Conservation (phyloP, 331 rosid species). For the Pyracantha coccinea region DNA sequence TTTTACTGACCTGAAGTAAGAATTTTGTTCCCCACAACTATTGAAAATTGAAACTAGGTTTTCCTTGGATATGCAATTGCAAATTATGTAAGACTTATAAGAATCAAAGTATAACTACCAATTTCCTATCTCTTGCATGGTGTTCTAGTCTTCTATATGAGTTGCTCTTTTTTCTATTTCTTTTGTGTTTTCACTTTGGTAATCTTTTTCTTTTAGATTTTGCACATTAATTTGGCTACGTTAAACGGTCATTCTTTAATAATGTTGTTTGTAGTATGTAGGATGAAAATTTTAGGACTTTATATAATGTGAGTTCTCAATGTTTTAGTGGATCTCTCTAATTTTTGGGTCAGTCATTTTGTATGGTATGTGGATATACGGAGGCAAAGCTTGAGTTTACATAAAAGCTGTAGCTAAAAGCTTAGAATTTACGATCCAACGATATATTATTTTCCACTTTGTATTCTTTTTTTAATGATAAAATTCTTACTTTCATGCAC, state of each 20-base stretch:
- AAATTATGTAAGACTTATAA: neutral
- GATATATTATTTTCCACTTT: neutral
- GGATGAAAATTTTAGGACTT: neutral
- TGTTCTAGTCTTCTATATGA: neutral
- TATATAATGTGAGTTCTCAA: neutral
- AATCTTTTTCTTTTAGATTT: neutral
- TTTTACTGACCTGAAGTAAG: conserved; percentile 84
- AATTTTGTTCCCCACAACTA: conserved; percentile 6
- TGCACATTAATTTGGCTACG: neutral
- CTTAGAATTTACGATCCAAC: neutral
- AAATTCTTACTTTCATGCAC: neutral
- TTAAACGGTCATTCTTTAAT: neutral
- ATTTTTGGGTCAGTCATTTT: neutral
- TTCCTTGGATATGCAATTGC: conserved; percentile 2
- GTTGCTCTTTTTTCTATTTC: neutral
- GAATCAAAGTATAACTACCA: neutral
- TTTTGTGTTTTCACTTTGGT: neutral
- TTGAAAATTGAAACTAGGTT: neutral
- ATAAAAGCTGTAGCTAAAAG: neutral
- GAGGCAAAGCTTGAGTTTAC: neutral
- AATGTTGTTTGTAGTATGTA: neutral
- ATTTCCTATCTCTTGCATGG: neutral
- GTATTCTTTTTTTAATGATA: neutral
- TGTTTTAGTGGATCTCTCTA: neutral
- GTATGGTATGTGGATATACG: neutral